Base-by-base conservation (phyloP, 768 basidiomycete species). In the Pseudohyphozyma bogoriensis region DNA sequence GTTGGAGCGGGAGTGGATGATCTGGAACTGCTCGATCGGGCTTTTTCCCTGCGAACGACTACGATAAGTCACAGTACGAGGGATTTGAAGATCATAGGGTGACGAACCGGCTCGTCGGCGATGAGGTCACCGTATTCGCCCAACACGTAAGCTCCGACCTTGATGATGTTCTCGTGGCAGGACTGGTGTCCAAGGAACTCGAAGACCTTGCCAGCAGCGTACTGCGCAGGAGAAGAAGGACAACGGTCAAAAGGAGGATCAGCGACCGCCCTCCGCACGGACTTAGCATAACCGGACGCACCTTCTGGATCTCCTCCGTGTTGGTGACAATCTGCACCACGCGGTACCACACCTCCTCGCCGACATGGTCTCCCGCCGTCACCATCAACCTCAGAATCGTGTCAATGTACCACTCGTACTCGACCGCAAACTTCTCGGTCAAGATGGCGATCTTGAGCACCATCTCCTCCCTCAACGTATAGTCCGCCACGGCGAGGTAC, bases 311-410 rank as follows among this genome's bases (percentile, higher is more conserved):
- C 74, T 97, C 90, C 72, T 96, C 93, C 28, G 95, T 99, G 72
- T 99, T 99, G 49, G 89, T 96, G 51, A 95, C 89, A 62, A 99
- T 96, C 59, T 71, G 95, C 31, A 99, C 86, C 52, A 99, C 91
- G 55, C 95, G 87, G 74, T 95, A 97, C 95, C 95, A 99, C 36
- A 99, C 95, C 77, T 97, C 95, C 66, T 97, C 93, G 49, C 95
- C 95, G 55, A 99, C 93, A 72, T 99, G 91, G 71, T 99, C 95
- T 56, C 95, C 95, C 15, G 95, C 95, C 42, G 90, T 85, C 71
- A 87, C 89, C 72, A 99, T 93, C 58, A 99, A 82, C 71, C 91
- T 86, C 68, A 99, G 76, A 71, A 97, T 89, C 66, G 91, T 99
- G 74, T 99, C 93, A 58, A 99, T 89, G 78, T 99, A 97, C 68